Evolutionary conservation across 2,329 filamentous ascomycete species (phyloP).

Genomic region (Emergomyces orientalis): DNA sequence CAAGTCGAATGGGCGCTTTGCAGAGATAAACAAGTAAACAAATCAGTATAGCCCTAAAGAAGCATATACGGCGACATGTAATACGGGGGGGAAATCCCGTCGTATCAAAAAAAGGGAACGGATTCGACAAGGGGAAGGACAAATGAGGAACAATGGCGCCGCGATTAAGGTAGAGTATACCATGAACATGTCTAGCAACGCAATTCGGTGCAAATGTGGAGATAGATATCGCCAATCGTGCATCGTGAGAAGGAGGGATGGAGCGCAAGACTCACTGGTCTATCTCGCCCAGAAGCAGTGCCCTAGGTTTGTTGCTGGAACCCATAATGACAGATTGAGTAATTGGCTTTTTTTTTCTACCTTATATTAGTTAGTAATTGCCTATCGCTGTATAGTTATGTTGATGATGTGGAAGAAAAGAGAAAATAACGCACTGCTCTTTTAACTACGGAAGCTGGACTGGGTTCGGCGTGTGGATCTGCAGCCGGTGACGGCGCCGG

Average conservation of each 20-base stretch:
- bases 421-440: not conserved
- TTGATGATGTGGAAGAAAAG: too few relatives aligned
- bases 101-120: not conserved
- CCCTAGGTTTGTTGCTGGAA: constrained; percentile 42
- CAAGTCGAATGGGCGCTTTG: constrained; percentile 15
- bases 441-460: not conserved
- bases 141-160: not conserved
- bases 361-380: not conserved
- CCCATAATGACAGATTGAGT: constrained; percentile 9
- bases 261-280: constrained; percentile 47
- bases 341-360: not conserved
- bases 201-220: not conserved
- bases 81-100: not conserved
- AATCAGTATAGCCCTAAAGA: not conserved
- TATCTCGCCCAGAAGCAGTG: constrained; percentile 55
- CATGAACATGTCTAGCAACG: not conserved
- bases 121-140: not conserved
- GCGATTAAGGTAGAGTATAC: not conserved
- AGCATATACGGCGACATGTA: not conserved
- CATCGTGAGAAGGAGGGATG: not conserved
- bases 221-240: not conserved
- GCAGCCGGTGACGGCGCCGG: not conserved
- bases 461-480: not conserved
- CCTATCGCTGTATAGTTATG: not conserved
- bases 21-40: not conserved